Percentiles rank a stretch among this genome's conserved stretches.
Conservation (phyloP, 139 green algal species). For the Chlorokybus atmophyticus region DNA sequence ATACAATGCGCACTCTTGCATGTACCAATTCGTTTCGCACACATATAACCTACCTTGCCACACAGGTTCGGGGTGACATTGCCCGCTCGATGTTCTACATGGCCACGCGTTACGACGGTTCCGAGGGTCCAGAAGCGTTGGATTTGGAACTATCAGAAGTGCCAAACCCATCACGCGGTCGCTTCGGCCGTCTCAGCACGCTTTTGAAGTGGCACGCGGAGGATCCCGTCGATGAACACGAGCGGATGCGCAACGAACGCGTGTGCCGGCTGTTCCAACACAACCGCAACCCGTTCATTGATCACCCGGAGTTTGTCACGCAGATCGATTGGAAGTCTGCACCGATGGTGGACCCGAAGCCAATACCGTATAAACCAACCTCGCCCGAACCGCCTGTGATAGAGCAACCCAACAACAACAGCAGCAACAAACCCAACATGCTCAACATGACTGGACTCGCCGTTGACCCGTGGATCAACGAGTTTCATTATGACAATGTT, state of each 20-base stretch:
- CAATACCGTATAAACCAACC: background rate
- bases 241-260: conserved; percentile 13
- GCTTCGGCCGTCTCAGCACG: conserved; percentile 10
- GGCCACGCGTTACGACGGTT: conserved; percentile 19
- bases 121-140: background rate
- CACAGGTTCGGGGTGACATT: conserved; percentile 20
- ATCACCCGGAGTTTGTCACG: conserved; percentile 17
- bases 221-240: conserved; percentile 4
- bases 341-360: background rate
- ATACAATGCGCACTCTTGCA: no score
- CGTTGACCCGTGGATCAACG: conserved; percentile 13
- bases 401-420: background rate
- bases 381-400: background rate
- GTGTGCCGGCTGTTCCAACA: conserved; percentile 23
- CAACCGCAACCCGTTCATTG: conserved; percentile 26
- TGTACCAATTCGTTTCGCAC: no score
- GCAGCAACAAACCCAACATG: background rate
- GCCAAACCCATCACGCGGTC: background rate
- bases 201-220: conserved; percentile 16
- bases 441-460: background rate
- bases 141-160: conserved; percentile 16
- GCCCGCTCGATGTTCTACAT: conserved; percentile 23
- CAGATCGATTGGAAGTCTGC: background rate
- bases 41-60: no score
- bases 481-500: conserved; percentile 22